A percentile compares a stretch with the other conserved stretches of the same genome.
Evolutionary conservation across 75 land plant genomes (phyloP).

Genomic region (Selaginella moellendorffii): DNA sequence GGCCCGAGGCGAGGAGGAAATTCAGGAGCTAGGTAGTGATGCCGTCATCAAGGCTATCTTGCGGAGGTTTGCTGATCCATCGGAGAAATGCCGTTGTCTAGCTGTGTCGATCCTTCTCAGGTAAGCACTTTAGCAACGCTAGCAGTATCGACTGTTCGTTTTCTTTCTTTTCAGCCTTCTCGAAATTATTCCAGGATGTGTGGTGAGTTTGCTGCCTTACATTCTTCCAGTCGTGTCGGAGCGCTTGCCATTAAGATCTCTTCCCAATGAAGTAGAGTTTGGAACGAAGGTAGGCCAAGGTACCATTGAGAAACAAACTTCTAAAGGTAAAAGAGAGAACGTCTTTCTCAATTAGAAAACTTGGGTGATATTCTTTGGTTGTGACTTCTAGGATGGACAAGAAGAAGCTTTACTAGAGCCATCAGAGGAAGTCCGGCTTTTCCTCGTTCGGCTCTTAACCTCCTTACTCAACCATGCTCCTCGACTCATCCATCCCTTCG

Average conservation of each 20-base stretch:
- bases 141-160: background rate
- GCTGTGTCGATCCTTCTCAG: slow-evolving; percentile 13
- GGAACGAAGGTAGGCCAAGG: slow-evolving; percentile 15
- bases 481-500: slow-evolving; percentile 25
- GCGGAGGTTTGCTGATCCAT: slow-evolving; percentile 23
- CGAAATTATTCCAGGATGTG: slow-evolving; percentile 12
- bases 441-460: slow-evolving; percentile 19
- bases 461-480: slow-evolving; percentile 16
- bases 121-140: background rate
- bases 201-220: slow-evolving; percentile 24
- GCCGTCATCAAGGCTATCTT: slow-evolving; percentile 21
- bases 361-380: background rate
- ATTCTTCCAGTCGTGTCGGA: slow-evolving; percentile 27
- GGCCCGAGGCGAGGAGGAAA: background rate
- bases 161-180: slow-evolving; percentile 13
- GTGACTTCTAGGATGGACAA: slow-evolving; percentile 3
- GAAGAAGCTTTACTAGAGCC: slow-evolving; percentile 17
- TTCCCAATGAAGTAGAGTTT: slow-evolving; percentile 6
- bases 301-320: background rate
- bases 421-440: slow-evolving; percentile 29
- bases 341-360: too few relatives aligned
- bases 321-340: background rate
- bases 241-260: slow-evolving; percentile 22
- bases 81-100: slow-evolving; percentile 26
- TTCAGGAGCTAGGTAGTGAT: slow-evolving; percentile 5